Conservation (phyloP, 2,329 filamentous ascomycete species). For the Calonectria pseudoreteaudii region DNA sequence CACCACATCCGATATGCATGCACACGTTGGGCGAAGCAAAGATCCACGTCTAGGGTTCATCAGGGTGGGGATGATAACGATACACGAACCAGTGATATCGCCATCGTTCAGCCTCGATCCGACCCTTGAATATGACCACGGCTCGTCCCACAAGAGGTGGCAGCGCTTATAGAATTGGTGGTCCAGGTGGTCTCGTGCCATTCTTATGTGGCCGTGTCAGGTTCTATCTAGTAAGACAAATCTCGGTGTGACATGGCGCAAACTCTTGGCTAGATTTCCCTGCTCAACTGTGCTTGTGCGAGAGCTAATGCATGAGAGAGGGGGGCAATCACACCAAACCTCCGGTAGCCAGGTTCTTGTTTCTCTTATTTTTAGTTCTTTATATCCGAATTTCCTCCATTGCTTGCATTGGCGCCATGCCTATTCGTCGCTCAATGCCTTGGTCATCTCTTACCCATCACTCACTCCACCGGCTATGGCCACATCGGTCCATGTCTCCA, state of each 20-base stretch:
- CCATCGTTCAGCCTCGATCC: background rate
- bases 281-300: background rate
- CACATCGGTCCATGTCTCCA: too few species aligned
- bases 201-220: too few species aligned
- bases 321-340: background rate
- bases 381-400: slow-evolving; percentile 5
- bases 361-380: background rate
- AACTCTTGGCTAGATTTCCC: background rate
- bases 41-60: slow-evolving; percentile 1
- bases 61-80: background rate
- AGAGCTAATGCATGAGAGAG: background rate
- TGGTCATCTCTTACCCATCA: background rate
- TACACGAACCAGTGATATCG: background rate
- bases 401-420: background rate
- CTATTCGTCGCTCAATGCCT: background rate
- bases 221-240: background rate
- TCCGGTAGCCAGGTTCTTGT: background rate
- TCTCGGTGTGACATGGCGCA: background rate
- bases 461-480: background rate
- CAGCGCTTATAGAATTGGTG: background rate
- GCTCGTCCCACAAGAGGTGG: background rate
- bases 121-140: background rate
- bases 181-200: background rate
- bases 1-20: background rate
- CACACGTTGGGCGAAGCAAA: background rate